Evolutionary conservation across 2,329 filamentous ascomycete genomes (phyloP), one percentile per base, ranked within the genome.

Genomic region (Pestalotiopsis fici): DNA sequence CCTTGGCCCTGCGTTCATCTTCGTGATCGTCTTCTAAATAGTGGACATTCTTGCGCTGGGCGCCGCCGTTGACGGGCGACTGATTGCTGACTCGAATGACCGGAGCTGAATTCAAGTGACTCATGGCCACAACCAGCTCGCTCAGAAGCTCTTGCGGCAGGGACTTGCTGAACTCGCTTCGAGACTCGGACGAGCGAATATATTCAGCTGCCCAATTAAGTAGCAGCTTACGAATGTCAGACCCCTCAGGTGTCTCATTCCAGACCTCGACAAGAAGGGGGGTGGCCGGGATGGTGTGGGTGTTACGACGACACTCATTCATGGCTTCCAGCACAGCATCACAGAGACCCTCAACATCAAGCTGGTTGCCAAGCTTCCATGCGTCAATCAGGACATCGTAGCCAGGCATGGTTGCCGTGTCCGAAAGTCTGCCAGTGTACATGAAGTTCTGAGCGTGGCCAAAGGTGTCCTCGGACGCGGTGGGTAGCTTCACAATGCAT

Each of bases 171-270:
- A 90, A 90, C 68, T 88, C 86, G 9, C 84, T 81, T 21, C 87
- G 82, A 1, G 83, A 81, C 25, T 87, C 83, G 3, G 87, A 88
- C 0, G 85, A 85, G 55, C 86, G 80, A 79, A 90, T 88, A 71
- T 90, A 90, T 75, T 90, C 88, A 28, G 87, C 88, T 1, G 87
- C 86, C 88, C 88, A 91, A 12, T 82, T 84, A 3, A 90, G 78
- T 15, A 91, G 82, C 47, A 90, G 83, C 68, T 83, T 82, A 50
- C 88, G 83, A 61, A 91, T 86, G 0, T 86, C 83, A 2, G 87
- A 90, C 9, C 87, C 87, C 70, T 88, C 86, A 0, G 87, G 87
- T 0, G 87, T 89, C 64, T 90, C 87, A 61, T 86, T 83, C 88
- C 88, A 90, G 6, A 88, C 88, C 71, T 87, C 83, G 1, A 90